phyloP scores from a whole-genome alignment of 2,329 filamentous ascomycete genomes.

The Penicillium sclerotigenum region DNA sequence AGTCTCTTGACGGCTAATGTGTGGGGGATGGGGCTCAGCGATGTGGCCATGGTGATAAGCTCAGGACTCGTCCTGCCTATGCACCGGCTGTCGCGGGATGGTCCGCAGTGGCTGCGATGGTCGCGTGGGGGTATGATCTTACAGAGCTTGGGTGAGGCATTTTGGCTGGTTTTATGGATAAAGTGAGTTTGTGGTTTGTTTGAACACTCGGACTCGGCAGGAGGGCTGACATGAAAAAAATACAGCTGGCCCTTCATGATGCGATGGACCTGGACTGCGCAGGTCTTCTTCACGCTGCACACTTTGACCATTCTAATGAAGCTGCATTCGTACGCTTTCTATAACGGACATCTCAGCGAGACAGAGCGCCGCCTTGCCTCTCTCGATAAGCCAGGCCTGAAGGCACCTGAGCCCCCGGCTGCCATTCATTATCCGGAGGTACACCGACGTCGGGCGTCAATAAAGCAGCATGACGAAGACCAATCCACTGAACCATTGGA shows the following conservation, averaged over 20 bases:
- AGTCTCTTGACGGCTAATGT: constrained; percentile 82
- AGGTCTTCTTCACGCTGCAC: constrained; percentile 91
- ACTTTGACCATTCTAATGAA: constrained; percentile 95
- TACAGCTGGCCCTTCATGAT: constrained; percentile 75
- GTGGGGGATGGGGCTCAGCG: constrained; percentile 78
- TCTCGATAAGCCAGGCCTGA: constrained; percentile 70
- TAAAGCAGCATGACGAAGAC: constrained; percentile 24
- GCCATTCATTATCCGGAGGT: constrained; percentile 72
- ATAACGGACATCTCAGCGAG: constrained; percentile 91
- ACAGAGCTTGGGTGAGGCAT: constrained; percentile 75
- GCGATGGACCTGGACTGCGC: constrained; percentile 93
- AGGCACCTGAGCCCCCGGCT: constrained; percentile 57
- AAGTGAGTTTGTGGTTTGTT: constrained; percentile 43
- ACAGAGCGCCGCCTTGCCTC: constrained; percentile 75
- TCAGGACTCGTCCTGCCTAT: constrained; percentile 71
- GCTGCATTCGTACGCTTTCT: constrained; percentile 98
- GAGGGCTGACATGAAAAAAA: constrained; percentile 20
- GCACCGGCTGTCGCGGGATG: constrained; percentile 64
- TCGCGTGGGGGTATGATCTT: constrained; percentile 70
- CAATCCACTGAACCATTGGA: constrained; percentile 55
- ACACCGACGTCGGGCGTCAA: constrained; percentile 31
- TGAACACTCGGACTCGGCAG: too few relatives aligned
- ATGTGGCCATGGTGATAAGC: constrained; percentile 77
- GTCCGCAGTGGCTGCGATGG: constrained; percentile 65
- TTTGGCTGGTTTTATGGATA: constrained; percentile 82